A percentile compares a stretch with the other conserved stretches of the same genome.
Conservation (phyloP, 768 basidiomycete genomes). For the Calvatia gigantea region DNA sequence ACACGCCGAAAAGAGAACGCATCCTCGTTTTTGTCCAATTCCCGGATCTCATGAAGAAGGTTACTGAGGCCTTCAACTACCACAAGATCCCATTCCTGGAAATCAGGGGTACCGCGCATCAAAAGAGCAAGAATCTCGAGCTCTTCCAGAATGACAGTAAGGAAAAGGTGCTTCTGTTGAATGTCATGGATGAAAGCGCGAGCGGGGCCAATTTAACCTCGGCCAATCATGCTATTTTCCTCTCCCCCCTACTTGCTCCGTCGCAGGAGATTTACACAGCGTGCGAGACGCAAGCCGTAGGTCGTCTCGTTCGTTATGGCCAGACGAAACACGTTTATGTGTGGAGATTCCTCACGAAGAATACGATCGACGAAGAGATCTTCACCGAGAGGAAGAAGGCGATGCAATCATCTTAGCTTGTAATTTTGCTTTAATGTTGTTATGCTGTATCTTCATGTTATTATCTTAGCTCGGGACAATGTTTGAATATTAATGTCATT, state of each 20-base stretch:
- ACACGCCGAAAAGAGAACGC: slow-evolving; percentile 73
- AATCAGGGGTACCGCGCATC: slow-evolving; percentile 73
- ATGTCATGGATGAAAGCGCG: slow-evolving; percentile 95
- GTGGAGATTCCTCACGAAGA: slow-evolving; percentile 78
- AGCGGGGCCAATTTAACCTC: slow-evolving; percentile 89
- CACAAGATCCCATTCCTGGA: slow-evolving; percentile 75
- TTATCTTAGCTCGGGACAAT: not conserved
- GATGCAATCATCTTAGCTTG: slow-evolving; percentile 1
- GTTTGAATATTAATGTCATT: slow-evolving; percentile 1
- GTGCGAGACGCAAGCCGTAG: slow-evolving; percentile 79
- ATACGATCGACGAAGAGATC: slow-evolving; percentile 88
- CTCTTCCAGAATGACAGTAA: slow-evolving; percentile 79
- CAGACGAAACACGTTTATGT: slow-evolving; percentile 79
- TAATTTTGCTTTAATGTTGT: not conserved
- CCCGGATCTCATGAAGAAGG: slow-evolving; percentile 88
- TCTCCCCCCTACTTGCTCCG: slow-evolving; percentile 84
- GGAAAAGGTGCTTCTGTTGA: slow-evolving; percentile 80
- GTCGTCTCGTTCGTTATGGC: slow-evolving; percentile 80
- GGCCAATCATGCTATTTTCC: slow-evolving; percentile 93
- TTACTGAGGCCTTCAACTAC: slow-evolving; percentile 73
- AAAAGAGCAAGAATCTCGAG: slow-evolving; percentile 80
- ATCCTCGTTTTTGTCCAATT: slow-evolving; percentile 96
- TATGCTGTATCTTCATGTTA: not conserved
- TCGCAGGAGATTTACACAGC: slow-evolving; percentile 84
- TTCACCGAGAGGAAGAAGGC: slow-evolving; percentile 51